Evolutionary conservation across 2,329 filamentous ascomycete genomes (phyloP).

Genomic region (Orbilia brochopaga): DNA sequence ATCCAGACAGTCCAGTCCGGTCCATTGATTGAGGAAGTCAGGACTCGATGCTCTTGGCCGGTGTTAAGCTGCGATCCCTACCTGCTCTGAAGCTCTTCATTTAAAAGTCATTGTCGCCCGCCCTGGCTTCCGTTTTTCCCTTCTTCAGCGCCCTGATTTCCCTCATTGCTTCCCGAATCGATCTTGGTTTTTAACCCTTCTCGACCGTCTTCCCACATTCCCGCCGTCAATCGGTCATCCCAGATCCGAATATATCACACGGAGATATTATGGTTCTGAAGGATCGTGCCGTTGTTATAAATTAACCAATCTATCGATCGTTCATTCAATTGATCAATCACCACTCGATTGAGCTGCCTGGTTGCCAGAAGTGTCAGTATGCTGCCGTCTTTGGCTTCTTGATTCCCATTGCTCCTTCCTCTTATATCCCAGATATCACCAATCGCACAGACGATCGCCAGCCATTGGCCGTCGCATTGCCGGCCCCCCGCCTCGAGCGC

Average conservation of each 20-base stretch:
- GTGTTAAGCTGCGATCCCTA: too few species aligned
- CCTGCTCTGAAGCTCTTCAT: too few species aligned
- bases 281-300: neutral
- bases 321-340: neutral
- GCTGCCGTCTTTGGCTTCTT: neutral
- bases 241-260: too few species aligned
- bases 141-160: neutral
- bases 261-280: too few species aligned
- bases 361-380: constrained; percentile 18
- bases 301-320: neutral
- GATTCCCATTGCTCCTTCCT: constrained; percentile 6
- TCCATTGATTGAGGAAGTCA: too few species aligned
- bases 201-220: too few species aligned
- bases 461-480: constrained; percentile 35
- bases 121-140: neutral
- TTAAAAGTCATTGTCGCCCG: neutral
- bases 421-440: neutral
- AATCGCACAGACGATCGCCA: constrained; percentile 11
- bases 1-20: too few species aligned
- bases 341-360: constrained; percentile 1
- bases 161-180: neutral
- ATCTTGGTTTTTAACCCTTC: too few species aligned
- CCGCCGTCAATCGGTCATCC: too few species aligned
- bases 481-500: neutral
- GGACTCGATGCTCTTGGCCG: too few species aligned